Evolutionary conservation across 768 basidiomycete species (phyloP), one percentile per base, ranked within the genome.

Genomic region (Boletus rubropictus): DNA sequence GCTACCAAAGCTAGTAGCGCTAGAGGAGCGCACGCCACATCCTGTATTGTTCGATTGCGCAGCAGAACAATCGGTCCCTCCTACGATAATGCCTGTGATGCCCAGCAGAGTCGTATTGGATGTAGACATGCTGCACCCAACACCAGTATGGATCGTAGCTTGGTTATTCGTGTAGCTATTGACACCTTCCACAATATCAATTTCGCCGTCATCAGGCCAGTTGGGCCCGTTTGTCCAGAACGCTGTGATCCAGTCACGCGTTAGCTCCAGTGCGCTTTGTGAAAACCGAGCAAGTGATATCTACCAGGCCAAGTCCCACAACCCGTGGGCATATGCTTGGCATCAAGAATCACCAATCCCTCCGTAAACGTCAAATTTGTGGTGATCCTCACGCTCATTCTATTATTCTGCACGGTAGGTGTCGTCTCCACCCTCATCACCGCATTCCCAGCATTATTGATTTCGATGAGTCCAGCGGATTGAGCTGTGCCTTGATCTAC

Each of bases 351-450:
- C 51, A 92, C 73, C 29, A 96, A 72, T 31, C 77, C 83, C 7
- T 80, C 79, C 28, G 77, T 85, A 58, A 79, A 86, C 3, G 69
- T 65, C 42, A 70, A 63, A 24, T 80, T 61, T 0, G 84, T 81
- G 39, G 80, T 81, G 54, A 97, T 85, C 52, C 93, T 82, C 32
- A 95, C 76, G 53, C 86, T 84, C 64, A 80, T 75, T 50, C 93
- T 79, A 44, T 76, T 84, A 33, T 63, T 77, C n/a, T 75, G 58
- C 27, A 93, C 84, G 15, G 67, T 75, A 9, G 80, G 74, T 5
- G 90, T 94, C 6, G 88, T 93, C 61, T 95, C 90, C 21, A 95
- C 83, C 28, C 79, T 72, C 91, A 97, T 94, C 46, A 96, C 67
- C 15, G 86, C 89, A 66, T 90, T 79, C 18, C 89, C 88, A 9